Conservation (phyloP, 169 alveolate species). For the Plasmodium inui region DNA sequence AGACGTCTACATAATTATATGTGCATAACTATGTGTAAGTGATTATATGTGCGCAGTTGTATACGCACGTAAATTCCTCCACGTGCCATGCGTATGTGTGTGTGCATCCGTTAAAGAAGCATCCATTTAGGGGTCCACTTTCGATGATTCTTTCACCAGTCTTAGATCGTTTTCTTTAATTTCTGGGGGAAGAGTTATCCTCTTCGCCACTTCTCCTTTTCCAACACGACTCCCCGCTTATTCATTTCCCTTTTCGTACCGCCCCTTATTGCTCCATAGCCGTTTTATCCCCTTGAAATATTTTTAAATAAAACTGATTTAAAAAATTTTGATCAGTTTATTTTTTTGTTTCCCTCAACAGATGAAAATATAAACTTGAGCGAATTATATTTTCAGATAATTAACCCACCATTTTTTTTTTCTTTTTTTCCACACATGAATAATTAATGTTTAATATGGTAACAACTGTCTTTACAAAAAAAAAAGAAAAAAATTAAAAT, state of each 20-base stretch:
- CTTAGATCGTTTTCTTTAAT: conserved; percentile 42
- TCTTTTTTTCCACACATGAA: conserved; percentile 24
- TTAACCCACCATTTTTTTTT: conserved; percentile 4
- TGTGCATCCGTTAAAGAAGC: conserved; percentile 3
- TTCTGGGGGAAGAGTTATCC: conserved; percentile 26
- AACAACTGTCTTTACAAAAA: conserved; percentile 3
- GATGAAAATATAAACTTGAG: conserved; percentile 24
- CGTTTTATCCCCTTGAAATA: conserved; percentile 14
- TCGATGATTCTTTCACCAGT: conserved; percentile 12
- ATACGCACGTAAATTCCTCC: neutral
- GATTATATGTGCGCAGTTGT: neutral
- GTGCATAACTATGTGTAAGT: neutral
- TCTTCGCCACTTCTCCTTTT: neutral
- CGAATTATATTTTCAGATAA: conserved; percentile 26
- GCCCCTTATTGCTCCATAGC: neutral
- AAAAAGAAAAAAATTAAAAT: neutral
- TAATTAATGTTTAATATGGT: conserved; percentile 4
- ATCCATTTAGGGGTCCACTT: neutral
- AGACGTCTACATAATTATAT: too few species aligned
- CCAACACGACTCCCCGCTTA: neutral
- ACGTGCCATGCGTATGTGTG: neutral
- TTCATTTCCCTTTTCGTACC: conserved; percentile 8
- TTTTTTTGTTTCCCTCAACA: conserved; percentile 34
- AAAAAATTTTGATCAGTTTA: conserved; percentile 7
- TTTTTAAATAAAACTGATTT: conserved; percentile 56